Evolutionary conservation across 1,139 yeast genomes (phyloP), one percentile per base, ranked within the genome.

Genomic region (Yamadazyma kanchanaburiensis): DNA sequence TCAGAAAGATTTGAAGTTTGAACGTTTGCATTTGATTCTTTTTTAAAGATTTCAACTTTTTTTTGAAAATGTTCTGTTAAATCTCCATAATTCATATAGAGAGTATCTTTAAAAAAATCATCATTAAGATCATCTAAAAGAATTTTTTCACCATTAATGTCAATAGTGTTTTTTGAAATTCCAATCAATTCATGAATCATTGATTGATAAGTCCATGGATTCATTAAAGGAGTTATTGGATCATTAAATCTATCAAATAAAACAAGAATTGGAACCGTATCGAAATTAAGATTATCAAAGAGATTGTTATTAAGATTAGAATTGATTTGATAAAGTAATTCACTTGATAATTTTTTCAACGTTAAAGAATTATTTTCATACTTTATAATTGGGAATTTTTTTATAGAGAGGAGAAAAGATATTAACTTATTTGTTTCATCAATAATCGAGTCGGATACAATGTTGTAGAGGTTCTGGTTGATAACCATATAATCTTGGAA

Each of bases 181-280:
- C 91, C 95, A 23, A 91, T 64, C 21, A 87, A 70, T 51, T 94
- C 97, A 53, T 91, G 95, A 12, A 91, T 86, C 98, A 94, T 91
- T 2, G 96, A 86, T 51, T 91, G 97, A 56, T 88, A 91, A 0
- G 98, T 89, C 99, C 99, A 91, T 2, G 97, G 98, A 23, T 82
- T 76, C 27, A 91, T 60, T 26, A 91, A 64, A 2, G 99, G 97
- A 0, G 99, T 91, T 18, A 89, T 68, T 1, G 97, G 96, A 55
- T 91, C 99, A 48, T 78, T 81, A 37, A 79, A 76, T 31, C 99
- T 68, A 56, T 91, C 98, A 28, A 91, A 53, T 2, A 91, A 61
- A n/a, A 94, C 55, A 27, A 94, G 58, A 12, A 85, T 52, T 1
- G 97, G 95, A 1, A 91, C 77, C 0, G 79, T 60, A 48, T 86